A percentile compares a stretch with the other conserved stretches of the same genome.
Conservation (phyloP, 371 early-diverging fungal genomes). For the Lichtheimia ornata region DNA sequence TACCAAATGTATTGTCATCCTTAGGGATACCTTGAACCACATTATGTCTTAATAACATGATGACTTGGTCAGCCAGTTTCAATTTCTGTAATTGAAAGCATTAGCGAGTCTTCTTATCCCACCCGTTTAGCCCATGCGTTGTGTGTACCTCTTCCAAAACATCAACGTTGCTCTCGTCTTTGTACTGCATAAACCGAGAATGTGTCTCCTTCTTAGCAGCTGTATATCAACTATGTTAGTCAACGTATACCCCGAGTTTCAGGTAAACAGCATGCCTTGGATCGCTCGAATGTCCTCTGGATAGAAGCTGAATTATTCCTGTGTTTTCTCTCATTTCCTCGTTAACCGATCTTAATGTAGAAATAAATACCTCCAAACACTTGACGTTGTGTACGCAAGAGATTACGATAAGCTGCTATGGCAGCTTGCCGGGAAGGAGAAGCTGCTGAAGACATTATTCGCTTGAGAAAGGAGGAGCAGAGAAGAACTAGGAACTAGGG, state of each 20-base stretch:
- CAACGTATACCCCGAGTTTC: too few relatives aligned
- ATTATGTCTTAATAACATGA: constrained; percentile 35
- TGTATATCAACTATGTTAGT: constrained; percentile 5
- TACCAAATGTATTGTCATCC: constrained; percentile 36
- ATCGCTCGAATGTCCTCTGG: constrained; percentile 37
- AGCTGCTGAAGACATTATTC: constrained; percentile 8
- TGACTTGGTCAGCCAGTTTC: constrained; percentile 38
- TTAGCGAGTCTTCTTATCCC: background rate
- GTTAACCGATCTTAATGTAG: background rate
- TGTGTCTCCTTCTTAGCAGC: constrained; percentile 49
- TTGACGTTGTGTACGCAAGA: constrained; percentile 43
- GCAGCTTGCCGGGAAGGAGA: constrained; percentile 42
- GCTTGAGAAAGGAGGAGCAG: background rate
- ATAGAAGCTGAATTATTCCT: constrained; percentile 3
- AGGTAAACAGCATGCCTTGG: constrained; percentile 25
- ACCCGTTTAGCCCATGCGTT: background rate
- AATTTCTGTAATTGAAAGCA: constrained; percentile 30
- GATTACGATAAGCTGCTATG: constrained; percentile 40
- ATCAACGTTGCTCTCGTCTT: constrained; percentile 45
- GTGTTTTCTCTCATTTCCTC: background rate
- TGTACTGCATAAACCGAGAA: constrained; percentile 42
- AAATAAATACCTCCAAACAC: constrained; percentile 38
- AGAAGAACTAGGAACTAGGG: background rate
- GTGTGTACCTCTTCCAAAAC: constrained; percentile 43
- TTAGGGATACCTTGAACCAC: constrained; percentile 43